A percentile compares a stretch with the other conserved stretches of the same genome.
Evolutionary conservation across 805 yeast genomes (phyloP).

Genomic region (Myxozyma vanderwaltii): DNA sequence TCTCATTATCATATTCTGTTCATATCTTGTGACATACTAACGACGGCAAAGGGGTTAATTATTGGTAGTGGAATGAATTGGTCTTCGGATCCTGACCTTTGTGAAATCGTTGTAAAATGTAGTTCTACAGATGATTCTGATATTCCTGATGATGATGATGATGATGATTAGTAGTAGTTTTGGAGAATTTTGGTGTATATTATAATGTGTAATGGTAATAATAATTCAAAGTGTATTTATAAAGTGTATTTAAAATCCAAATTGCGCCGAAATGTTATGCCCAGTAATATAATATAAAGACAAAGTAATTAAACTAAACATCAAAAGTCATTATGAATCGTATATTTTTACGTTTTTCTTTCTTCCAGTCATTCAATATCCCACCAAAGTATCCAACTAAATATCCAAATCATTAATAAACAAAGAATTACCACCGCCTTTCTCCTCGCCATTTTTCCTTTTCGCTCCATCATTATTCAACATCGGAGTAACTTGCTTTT

Average conservation of each 20-base stretch:
- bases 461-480: not conserved
- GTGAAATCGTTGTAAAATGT: conserved; percentile 24
- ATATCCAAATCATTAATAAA: conserved; percentile 15
- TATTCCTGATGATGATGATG: conserved; percentile 1
- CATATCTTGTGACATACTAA: not conserved
- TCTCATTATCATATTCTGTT: not conserved
- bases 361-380: too few relatives aligned
- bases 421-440: not conserved
- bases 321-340: too few relatives aligned
- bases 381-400: not conserved
- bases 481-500: conserved; percentile 19
- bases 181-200: too few relatives aligned
- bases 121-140: conserved; percentile 6
- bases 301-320: too few relatives aligned
- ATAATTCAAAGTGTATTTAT: too few relatives aligned
- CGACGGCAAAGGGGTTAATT: conserved; percentile 19
- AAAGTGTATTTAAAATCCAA: too few relatives aligned
- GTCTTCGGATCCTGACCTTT: conserved; percentile 13
- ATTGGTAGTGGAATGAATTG: conserved; percentile 27
- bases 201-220: too few relatives aligned
- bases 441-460: not conserved
- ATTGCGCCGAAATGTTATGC: too few relatives aligned
- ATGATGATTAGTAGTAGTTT: not conserved
- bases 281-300: too few relatives aligned
- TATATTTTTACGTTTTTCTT: too few relatives aligned